Evolutionary conservation across 2,329 filamentous ascomycete genomes (phyloP), one percentile per base, ranked within the genome.

Genomic region (Aaosphaeria pasadenensis): DNA sequence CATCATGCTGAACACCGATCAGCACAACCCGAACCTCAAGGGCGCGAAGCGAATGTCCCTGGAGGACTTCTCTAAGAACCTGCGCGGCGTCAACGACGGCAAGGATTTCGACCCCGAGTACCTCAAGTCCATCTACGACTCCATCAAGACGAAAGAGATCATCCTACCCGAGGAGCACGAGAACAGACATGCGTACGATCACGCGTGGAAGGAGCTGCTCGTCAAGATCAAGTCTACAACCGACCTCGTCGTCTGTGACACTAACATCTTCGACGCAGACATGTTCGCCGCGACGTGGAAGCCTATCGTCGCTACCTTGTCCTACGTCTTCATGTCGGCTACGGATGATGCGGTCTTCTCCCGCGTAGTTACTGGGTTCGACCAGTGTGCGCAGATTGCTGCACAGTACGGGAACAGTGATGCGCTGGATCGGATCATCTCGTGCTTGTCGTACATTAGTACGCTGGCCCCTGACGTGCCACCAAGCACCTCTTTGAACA

Each of bases 311-410:
- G 91, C 94, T 4, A 97, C 95, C 0, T 76, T 99, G 46, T 95
- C 94, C 9, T 99, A 97, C 65, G 94, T 99, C 4, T 99, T 99
- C 75, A 95, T 97, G 87, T 97, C 92, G 33, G 95, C 95, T 11
- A 95, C 91, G 0, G 95, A 99, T 63, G 94, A 99, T 67, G 84
- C 92, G 0, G 94, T 99, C 3, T 99, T 96, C 66, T 89, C 89
- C 33, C 84, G 94, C 50, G 88, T 99, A 13, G 90, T 97, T 30
- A 89, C 89, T 42, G 94, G 94, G 1, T 99, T 99, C 63, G 90
- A 96, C 60, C 92, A 99, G 69, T 97, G 92, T 67, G 91, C 94
- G 13, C 87, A 89, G 50, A 95, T 99, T 56, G 92, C 94, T 5
- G 85, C 89, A 6, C 88, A 85, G 62, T 92, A 96, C 69, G 82